Evolutionary conservation across 2,329 filamentous ascomycete genomes (phyloP).

Genomic region (Stromatinia cepivora): DNA sequence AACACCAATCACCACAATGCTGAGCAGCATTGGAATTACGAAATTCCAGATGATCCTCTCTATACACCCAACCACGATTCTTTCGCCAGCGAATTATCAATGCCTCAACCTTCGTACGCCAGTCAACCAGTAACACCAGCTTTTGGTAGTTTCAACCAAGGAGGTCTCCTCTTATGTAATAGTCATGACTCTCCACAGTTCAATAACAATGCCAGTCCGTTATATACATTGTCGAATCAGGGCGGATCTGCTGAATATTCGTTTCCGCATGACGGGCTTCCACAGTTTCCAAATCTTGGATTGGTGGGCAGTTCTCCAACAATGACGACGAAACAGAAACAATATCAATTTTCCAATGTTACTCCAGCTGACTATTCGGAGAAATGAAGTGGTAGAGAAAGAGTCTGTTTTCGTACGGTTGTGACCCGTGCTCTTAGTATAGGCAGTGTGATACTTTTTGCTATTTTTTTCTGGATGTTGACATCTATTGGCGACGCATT

Average conservation of each 20-base stretch:
- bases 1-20: constrained; percentile 26
- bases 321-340: constrained; percentile 37
- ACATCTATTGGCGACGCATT: neutral
- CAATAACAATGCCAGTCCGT: constrained; percentile 32
- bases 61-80: constrained; percentile 37
- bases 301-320: constrained; percentile 29
- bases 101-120: constrained; percentile 36
- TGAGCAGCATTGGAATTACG: constrained; percentile 34
- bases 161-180: constrained; percentile 27
- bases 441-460: neutral
- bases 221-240: constrained; percentile 34
- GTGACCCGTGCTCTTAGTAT: neutral
- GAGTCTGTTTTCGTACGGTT: neutral
- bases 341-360: constrained; percentile 40
- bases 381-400: constrained; percentile 29
- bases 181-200: constrained; percentile 33
- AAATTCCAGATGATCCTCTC: constrained; percentile 36
- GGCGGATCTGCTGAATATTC: constrained; percentile 33
- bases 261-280: constrained; percentile 30
- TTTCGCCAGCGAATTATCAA: constrained; percentile 35
- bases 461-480: neutral
- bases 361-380: constrained; percentile 41
- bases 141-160: constrained; percentile 37
- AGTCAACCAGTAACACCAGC: constrained; percentile 41
- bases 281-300: constrained; percentile 25